phyloP scores from a whole-genome alignment of 2,329 filamentous ascomycete genomes.

The Talaromyces amestolkiae region DNA sequence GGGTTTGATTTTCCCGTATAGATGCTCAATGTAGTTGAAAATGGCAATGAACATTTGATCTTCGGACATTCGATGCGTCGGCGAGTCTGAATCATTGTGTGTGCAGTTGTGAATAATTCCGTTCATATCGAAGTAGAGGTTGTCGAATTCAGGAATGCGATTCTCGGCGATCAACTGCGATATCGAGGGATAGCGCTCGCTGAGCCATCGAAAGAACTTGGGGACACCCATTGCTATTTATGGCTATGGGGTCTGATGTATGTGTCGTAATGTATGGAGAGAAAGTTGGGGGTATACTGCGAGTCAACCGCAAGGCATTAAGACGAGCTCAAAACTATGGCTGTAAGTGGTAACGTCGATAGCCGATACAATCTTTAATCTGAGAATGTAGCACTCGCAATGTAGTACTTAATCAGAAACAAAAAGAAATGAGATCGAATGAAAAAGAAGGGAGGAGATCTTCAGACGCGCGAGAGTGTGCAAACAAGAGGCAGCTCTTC shows the following conservation, averaged over 20 bases:
- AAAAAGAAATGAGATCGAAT: neutral
- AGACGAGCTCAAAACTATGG: constrained; percentile 8
- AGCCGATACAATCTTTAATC: neutral
- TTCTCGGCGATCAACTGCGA: constrained; percentile 98
- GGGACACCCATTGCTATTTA: constrained; percentile 61
- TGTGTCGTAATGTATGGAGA: constrained; percentile 18
- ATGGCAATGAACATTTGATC: constrained; percentile 99
- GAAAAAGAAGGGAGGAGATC: neutral
- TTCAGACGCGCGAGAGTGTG: neutral
- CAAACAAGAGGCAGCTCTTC: neutral
- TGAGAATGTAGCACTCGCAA: neutral
- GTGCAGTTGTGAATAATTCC: constrained; percentile 99
- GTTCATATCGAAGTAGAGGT: constrained; percentile 88
- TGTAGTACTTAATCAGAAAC: neutral
- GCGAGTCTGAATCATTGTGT: constrained; percentile 90
- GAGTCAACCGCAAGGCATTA: constrained; percentile 21
- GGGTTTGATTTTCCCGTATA: constrained; percentile 98
- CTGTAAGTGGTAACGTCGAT: neutral
- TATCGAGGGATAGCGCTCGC: constrained; percentile 96
- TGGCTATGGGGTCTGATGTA: constrained; percentile 22
- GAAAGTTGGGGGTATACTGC: neutral
- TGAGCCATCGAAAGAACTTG: constrained; percentile 99
- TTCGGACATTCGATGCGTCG: constrained; percentile 88
- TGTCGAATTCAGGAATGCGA: constrained; percentile 97
- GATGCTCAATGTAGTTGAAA: constrained; percentile 99